Base-by-base conservation (phyloP, 495 filamentous ascomycete genomes). In the Annulohypoxylon nitens region DNA sequence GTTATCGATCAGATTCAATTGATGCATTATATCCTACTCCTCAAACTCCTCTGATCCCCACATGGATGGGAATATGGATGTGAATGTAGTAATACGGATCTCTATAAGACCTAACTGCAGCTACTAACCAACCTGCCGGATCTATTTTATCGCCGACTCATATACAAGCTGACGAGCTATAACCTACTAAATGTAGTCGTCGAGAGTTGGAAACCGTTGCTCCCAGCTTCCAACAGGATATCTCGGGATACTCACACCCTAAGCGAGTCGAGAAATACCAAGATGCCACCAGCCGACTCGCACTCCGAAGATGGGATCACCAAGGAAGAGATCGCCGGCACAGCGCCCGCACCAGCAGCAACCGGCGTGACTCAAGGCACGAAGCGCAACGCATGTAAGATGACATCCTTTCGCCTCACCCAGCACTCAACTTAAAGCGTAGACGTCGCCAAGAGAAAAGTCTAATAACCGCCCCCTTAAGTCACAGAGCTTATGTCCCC, bases 401-500 rank as follows among this genome's bases (percentile, higher is more conserved):
- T 11, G 33, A 4, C 12, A 10, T 23, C 20, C 3, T 10, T n/a
- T 30, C n/a, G 37, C 33, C 8, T 10, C 41, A 11, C 20, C 45
- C 12, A 16, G 20, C 41, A 18, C 2, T 26, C 23, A 3, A 11
- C 54, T 3, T n/a, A 20, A 2, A 8, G 4, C 6, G 10, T 3
- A 18, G 6, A n/a, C 36, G 9, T 23, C 20, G 20, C 6, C 10
- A 62, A 51, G 20, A 62, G 34, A 34, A 68, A 34, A 68, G 37
- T 26, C 48, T 62, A 34, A 66, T 16, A 11, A 3, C 23, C n/a
- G 2, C 0, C 47, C 14, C 37, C 36, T 67, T 60, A 69, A 78
- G 91, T 94, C 80, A 80, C 89, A 70, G 89, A 91, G 67, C 87
- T 96, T 62, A 92, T 95, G 86, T 81, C 86, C 3, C 84, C 86